These are phyloP conservation scores for Polytrichum commune DNA, from an alignment of 225 moss, liverwort and hornwort species.

Conservation along the genomic window DNA sequence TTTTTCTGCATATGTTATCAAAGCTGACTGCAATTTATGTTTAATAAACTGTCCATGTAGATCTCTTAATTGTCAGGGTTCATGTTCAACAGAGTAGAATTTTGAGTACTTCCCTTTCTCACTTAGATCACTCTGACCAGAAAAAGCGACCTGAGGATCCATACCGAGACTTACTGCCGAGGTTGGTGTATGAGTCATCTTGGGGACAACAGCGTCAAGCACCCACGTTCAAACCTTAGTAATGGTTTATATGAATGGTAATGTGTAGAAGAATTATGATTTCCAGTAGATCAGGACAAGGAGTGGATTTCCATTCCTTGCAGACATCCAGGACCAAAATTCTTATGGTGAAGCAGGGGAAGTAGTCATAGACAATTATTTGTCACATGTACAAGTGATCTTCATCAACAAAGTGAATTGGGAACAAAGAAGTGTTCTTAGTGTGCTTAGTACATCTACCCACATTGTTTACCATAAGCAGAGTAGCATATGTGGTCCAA, in stretches of 20 bases:
- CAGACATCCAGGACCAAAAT: no score
- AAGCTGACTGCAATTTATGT: background rate
- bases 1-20: background rate
- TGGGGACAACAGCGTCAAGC: conserved; percentile 29
- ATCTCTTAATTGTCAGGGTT: background rate
- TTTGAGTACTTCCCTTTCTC: background rate
- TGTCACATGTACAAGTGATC: no score
- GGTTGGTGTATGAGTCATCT: conserved; percentile 41
- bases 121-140: conserved; percentile 15
- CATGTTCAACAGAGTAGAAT: background rate
- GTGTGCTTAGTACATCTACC: no score
- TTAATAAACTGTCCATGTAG: background rate
- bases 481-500: no score
- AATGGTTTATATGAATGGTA: background rate
- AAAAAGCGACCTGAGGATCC: conserved; percentile 42
- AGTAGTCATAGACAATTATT: no score
- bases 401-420: no score
- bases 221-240: conserved; percentile 45
- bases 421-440: no score
- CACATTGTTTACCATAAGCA: no score
- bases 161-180: conserved; percentile 28
- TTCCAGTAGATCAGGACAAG: no score
- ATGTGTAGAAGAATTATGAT: no score
- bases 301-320: no score
- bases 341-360: no score